Conservation (phyloP, 2,329 filamentous ascomycete genomes). For the Pseudocercospora fuligena region DNA sequence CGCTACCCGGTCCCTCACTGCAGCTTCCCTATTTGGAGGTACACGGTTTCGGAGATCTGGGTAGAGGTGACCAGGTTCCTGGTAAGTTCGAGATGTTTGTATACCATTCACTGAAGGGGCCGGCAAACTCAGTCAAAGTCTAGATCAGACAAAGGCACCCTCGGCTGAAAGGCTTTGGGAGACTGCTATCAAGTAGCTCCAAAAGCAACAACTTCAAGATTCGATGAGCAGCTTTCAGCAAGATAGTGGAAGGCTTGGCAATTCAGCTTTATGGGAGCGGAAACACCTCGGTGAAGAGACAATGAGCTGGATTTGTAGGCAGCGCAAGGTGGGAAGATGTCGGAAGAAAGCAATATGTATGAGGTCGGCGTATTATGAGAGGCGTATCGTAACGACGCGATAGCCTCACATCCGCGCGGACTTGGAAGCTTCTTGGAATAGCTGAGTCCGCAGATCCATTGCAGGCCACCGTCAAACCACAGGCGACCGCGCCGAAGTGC, state of each 20-base stretch:
- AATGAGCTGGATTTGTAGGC: neutral
- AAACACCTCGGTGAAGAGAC: neutral
- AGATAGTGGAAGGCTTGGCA: conserved; percentile 6
- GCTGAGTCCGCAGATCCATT: too few relatives aligned
- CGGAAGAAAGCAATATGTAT: neutral
- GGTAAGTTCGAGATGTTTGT: neutral
- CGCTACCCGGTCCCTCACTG: conserved; percentile 1
- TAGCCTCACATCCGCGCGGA: neutral
- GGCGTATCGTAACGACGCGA: neutral
- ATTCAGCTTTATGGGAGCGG: neutral
- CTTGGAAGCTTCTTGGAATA: neutral
- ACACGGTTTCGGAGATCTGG: neutral
- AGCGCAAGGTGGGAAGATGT: neutral
- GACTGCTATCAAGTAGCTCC: neutral
- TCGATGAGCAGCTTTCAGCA: neutral
- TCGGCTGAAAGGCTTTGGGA: neutral
- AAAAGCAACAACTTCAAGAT: neutral
- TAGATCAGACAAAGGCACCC: neutral
- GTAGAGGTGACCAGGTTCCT: neutral
- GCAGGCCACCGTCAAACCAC: too few relatives aligned
- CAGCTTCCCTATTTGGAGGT: neutral
- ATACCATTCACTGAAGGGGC: neutral
- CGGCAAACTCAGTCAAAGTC: neutral
- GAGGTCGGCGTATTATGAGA: conserved; percentile 3
- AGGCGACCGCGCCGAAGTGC: neutral